These are phyloP conservation scores for Chaetomiaceae sp. DNA, from an alignment of 2,329 filamentous ascomycete species.

Conservation along the genomic window DNA sequence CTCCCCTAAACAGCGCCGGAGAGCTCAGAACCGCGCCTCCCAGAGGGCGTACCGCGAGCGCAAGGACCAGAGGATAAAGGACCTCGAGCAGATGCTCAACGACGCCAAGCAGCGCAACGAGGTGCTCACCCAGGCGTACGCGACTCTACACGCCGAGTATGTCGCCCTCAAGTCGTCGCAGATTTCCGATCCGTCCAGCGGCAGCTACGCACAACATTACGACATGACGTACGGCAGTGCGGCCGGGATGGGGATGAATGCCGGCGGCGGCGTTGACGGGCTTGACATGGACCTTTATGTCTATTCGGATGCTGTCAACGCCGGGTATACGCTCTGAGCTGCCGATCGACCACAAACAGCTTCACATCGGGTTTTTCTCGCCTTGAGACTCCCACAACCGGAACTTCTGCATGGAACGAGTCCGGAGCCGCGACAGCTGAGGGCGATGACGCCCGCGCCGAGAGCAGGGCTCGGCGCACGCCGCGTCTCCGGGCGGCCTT, in stretches of 20 bases:
- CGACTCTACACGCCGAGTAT: slow-evolving; percentile 44
- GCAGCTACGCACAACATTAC: slow-evolving; percentile 4
- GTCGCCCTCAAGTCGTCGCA: slow-evolving; percentile 36
- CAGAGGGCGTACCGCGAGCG: slow-evolving; percentile 58
- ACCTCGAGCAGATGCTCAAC: slow-evolving; percentile 54
- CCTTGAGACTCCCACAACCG: too few relatives aligned
- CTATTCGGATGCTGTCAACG: not conserved
- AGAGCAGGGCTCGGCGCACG: too few relatives aligned
- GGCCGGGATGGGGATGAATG: slow-evolving; percentile 17
- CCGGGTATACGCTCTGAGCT: not conserved
- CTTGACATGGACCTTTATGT: slow-evolving; percentile 27
- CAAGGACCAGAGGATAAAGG: slow-evolving; percentile 61
- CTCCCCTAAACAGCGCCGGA: slow-evolving; percentile 43
- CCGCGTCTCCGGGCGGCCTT: too few relatives aligned
- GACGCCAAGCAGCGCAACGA: slow-evolving; percentile 53
- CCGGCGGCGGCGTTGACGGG: slow-evolving; percentile 22
- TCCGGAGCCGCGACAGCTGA: too few relatives aligned
- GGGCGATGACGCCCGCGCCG: too few relatives aligned
- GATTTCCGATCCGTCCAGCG: slow-evolving; percentile 20
- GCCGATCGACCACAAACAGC: too few relatives aligned
- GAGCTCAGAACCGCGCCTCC: slow-evolving; percentile 58
- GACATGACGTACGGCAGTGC: slow-evolving; percentile 16
- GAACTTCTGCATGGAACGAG: too few relatives aligned
- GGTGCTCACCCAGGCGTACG: slow-evolving; percentile 51
- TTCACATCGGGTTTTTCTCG: too few relatives aligned